Base-by-base conservation (phyloP, 805 yeast genomes). In the Candida michaelii region DNA sequence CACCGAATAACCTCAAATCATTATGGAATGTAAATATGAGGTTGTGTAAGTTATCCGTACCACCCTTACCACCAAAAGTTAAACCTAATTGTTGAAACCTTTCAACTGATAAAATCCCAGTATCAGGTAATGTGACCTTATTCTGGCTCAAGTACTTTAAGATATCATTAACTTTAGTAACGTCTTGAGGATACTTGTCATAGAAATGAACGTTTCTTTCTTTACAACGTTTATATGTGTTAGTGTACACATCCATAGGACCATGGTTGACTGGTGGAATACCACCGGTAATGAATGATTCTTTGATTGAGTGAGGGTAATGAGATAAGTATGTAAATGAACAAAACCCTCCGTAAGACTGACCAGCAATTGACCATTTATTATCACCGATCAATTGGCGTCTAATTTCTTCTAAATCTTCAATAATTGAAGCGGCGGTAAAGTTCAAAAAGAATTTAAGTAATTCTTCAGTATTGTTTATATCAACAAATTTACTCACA, bases 301-400 rank as follows among this genome's bases (percentile, higher is more conserved):
- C 71, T 31, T 62, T 62, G 19, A 79, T 45, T 2, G 74, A 60
- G 1, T 55, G 54, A 1, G 79, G 71, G 47, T 58, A 71, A 42
- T 62, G 61, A 3, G 82, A 75, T 14, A 76, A 54, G 51, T 79
- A 79, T 3, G 78, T 73, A 48, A 72, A 64, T 15, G 68, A 56
- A 49, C 77, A 69, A 47, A 77, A 79, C 0, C 83, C 83, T 17
- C 83, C 82, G 50, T 67, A 76, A 2, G 79, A 73, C 51, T 78
- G 82, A 8, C 83, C 85, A 27, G 74, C 52, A 13, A 79, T 45
- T 12, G 79, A 66, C 82, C 82, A 76, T 53, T 73, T 73, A 14
- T 25, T 17, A 11, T 51, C 50, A 1, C 63, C 62, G 16, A 72
- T 41, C 30, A 79, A 58, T 4, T 51, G 48, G 21, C 49, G 47